phyloP scores from a whole-genome alignment of 805 yeast genomes.

The Saccharomycopsis capsularis region DNA sequence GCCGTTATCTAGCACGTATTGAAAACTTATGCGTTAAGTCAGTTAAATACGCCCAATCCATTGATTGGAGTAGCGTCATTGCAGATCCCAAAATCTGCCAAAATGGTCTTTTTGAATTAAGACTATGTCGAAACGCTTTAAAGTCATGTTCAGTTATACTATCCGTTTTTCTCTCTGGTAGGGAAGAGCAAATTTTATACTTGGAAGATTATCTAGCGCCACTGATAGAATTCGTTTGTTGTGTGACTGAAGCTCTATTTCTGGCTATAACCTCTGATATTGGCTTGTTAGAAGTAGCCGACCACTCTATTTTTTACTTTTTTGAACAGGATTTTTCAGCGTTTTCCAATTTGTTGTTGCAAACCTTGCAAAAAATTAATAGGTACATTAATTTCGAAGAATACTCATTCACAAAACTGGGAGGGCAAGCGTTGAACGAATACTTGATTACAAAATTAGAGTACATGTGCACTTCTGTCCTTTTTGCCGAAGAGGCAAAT shows the following conservation, averaged over 20 bases:
- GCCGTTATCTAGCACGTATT: slow-evolving; percentile 27
- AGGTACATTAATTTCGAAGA: slow-evolving; percentile 9
- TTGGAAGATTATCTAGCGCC: slow-evolving; percentile 38
- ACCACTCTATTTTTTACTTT: neutral
- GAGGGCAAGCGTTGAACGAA: slow-evolving; percentile 36
- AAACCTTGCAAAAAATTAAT: slow-evolving; percentile 10
- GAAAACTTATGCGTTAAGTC: slow-evolving; percentile 29
- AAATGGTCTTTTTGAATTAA: too few relatives aligned
- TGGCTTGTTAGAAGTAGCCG: neutral
- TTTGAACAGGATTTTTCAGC: slow-evolving; percentile 6
- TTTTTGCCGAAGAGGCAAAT: slow-evolving; percentile 32
- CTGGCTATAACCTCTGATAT: slow-evolving; percentile 18
- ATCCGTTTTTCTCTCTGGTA: slow-evolving; percentile 34
- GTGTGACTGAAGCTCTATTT: slow-evolving; percentile 29
- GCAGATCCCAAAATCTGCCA: too few relatives aligned
- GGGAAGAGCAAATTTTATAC: slow-evolving; percentile 38
- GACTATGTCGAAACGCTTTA: too few relatives aligned
- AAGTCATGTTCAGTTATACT: slow-evolving; percentile 36
- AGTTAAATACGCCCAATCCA: slow-evolving; percentile 24
- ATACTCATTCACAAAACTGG: slow-evolving; percentile 21
- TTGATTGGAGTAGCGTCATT: slow-evolving; percentile 22
- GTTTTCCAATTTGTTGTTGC: slow-evolving; percentile 3
- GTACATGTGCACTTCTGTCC: slow-evolving; percentile 37
- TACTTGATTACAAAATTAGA: slow-evolving; percentile 51
- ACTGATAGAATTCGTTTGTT: slow-evolving; percentile 35